Evolutionary conservation across 2,329 filamentous ascomycete species (phyloP), one percentile per base, ranked within the genome.

Genomic region (Pseudogymnoascus sp.): DNA sequence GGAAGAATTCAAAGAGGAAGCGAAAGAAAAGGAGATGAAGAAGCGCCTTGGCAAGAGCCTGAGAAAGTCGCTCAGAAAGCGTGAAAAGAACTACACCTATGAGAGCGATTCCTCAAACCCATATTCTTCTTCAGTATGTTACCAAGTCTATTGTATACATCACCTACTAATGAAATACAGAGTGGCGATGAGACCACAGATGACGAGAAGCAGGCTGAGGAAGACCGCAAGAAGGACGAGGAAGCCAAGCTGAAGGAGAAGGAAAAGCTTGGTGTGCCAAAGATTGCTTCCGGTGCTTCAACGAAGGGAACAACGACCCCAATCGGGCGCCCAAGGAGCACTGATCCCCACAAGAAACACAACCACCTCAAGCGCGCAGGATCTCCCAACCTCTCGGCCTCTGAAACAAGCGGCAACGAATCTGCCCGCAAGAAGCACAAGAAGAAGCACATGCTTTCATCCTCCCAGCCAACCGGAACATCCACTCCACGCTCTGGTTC

Each of bases 391-490:
- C 79, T 89, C 30, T 96, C 70, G 0, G 63, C 59, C 26, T 62
- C 91, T 1, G 92, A 97, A 71, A 90, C 90, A 8, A 95, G 90
- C 71, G 92, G 90, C 59, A 95, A 92, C 66, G 92, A 97, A 71
- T 92, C 89, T 0, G 83, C 85, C 21, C 86, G 88, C 65, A 91
- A 94, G 74, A 90, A 89, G 76, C 82, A 81, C 71, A 83, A 88
- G 70, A 89, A 86, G 75, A 88, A 87, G 70, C 80, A 83, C 63
- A 73, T 74, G 1, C 72, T 70, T 2, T 69, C 75, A 13, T 79
- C 79, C 12, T 71, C 77, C 2, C 76, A 75, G 59, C 74, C 74
- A 8, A 84, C 82, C 61, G 80, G 82, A 18, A 76, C 79, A 15
- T 75, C 75, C 10, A 85, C 82, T 7, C 82, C 83, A 15, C 65